Base-by-base conservation (phyloP, 2,329 filamentous ascomycete species). In the Penicillium sp. region DNA sequence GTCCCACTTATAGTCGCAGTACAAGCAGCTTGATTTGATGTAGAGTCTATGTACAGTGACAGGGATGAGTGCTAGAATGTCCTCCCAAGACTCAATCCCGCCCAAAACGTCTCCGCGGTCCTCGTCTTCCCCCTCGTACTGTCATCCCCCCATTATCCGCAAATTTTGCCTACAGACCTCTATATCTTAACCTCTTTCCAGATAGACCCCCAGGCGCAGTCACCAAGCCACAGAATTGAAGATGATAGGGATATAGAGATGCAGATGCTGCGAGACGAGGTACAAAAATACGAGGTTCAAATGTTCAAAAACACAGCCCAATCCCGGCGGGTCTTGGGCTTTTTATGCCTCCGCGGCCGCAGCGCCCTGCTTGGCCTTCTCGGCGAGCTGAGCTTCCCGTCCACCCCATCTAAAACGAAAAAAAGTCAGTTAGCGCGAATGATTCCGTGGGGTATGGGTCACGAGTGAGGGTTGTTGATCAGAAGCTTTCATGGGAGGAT, bases 381-480 rank as follows among this genome's bases (percentile, higher is more conserved):
- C 72, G 22, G 73, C 75, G 54, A 78, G 73, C 60, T 71, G 48
- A 57, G 75, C 72, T 67, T 79, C 76, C 55, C 75, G 76, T 38
- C 76, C 76, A 54, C 76, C 76, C 75, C 75, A 79, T 64, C 76
- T 79, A 58, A 43, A 57, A 20, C 57, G 31, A 52, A 56, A 35
- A 58, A 47, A 17, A 43, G 10, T 45, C 45, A n/a, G 45, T 67
- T 56, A 67, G 62, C 59, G 42, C 31, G 22, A 28, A 31, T 25
- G 38, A 14, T 51, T 20, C 17, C 14, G 14, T 38, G 39, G 34
- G 51, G 17, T n/a, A 31, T 8, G 20, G 8, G 38, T 28, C 28
- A 31, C 15, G 2, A 37, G 28, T n/a, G 49, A 39, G n/a, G 34
- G 37, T 28, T 28, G 4, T 28, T 3, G 17, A 20, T 10, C 15